Conservation (phyloP, 2,329 filamentous ascomycete species). For the Aureobasidium sp. region DNA sequence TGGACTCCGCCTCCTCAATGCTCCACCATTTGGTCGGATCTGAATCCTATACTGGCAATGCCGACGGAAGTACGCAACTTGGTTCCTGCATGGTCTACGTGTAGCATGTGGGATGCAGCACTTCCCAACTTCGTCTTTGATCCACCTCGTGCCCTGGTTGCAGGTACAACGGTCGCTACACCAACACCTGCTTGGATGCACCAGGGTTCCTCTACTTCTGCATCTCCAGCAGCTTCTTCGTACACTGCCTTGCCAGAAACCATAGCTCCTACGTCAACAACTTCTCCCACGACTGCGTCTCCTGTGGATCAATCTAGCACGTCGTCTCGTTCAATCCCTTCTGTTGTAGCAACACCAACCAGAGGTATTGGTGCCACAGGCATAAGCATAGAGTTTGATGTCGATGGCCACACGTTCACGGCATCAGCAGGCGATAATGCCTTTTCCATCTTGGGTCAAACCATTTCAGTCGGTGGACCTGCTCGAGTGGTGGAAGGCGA, state of each 20-base stretch:
- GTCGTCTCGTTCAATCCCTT: not conserved
- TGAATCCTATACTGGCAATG: conserved; percentile 21
- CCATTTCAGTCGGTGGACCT: conserved; percentile 1
- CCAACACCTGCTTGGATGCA: not conserved
- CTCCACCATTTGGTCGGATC: conserved; percentile 20
- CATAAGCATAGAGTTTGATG: not conserved
- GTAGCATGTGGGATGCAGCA: conserved; percentile 18
- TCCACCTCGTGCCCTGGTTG: conserved; percentile 20
- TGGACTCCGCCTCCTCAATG: conserved; percentile 16
- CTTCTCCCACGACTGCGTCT: not conserved
- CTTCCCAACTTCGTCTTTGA: conserved; percentile 20
- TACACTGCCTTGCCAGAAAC: conserved; percentile 9
- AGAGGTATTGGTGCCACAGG: conserved; percentile 3
- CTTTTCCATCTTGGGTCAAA: conserved; percentile 6
- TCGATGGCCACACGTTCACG: conserved; percentile 2
- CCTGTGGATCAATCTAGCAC: not conserved
- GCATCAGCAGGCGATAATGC: conserved; percentile 5
- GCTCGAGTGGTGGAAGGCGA: conserved; percentile 7
- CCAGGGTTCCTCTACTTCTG: not conserved
- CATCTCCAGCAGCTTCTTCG: conserved; percentile 7
- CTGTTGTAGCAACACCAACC: not conserved
- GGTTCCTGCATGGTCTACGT: conserved; percentile 18
- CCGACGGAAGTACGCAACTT: conserved; percentile 19
- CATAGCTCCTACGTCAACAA: not conserved
- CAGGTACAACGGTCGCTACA: not conserved